Evolutionary conservation across 108 stramenopile genomes (phyloP).

Genomic region (Aurantiochytrium sp.): DNA sequence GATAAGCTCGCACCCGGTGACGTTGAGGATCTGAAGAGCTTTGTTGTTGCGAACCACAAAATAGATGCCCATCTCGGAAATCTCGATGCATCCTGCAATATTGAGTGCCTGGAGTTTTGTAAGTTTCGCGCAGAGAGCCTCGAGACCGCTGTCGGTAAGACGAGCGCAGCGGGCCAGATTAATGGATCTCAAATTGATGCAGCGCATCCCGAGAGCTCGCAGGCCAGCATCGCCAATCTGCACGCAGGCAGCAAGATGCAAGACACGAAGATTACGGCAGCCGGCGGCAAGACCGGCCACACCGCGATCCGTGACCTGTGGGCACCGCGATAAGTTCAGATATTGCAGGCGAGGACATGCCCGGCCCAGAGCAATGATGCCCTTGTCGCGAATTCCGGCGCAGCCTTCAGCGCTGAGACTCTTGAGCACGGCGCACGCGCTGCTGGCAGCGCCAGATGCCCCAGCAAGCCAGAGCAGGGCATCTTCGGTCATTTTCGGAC

Average conservation of each 20-base stretch:
- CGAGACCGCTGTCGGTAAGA: neutral
- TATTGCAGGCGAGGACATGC: neutral
- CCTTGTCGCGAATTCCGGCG: neutral
- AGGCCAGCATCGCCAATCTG: neutral
- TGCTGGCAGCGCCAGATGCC: neutral
- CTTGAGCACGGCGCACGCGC: neutral
- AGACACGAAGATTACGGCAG: neutral
- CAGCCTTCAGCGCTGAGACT: neutral
- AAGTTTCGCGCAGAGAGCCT: neutral
- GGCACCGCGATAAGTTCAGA: neutral
- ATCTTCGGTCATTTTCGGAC: neutral
- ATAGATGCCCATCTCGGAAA: neutral
- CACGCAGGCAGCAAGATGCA: neutral
- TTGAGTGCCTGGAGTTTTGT: neutral
- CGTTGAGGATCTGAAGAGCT: slow-evolving; percentile 8
- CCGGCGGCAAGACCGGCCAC: neutral
- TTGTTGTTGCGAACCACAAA: neutral
- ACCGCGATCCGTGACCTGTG: neutral
- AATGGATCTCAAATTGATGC: neutral
- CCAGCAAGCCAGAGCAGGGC: neutral
- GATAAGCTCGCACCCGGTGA: neutral
- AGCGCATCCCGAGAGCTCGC: neutral
- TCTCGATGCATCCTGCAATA: neutral
- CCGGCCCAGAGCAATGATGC: neutral
- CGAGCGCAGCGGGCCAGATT: neutral